Base-by-base conservation (phyloP, 352 stramenopile species). In the Phytopythium boreale region DNA sequence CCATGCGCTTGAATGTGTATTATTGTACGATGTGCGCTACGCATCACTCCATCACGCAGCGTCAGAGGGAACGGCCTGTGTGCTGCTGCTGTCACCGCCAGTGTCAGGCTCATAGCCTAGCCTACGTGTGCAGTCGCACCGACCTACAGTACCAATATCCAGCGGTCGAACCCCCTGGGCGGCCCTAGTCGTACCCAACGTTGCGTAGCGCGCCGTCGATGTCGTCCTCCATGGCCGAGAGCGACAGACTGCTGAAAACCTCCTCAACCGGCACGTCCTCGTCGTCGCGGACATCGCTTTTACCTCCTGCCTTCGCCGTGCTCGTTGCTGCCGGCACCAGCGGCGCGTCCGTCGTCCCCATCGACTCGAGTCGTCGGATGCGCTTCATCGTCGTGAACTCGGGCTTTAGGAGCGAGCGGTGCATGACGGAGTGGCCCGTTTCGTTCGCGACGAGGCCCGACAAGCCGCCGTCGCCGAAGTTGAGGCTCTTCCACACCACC, bases 401-500 rank as follows among this genome's bases (percentile, higher is more conserved):
- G 12, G 53, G 10, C 6, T 44, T 17, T 2, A 37, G 6, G 4
- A 47, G 31, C 9, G 53, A 44, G 31, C 31, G 53, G 24, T 47
- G 22, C 53, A 59, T 59, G 53, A 49, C n/a, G 34, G 29, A 34
- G 20, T 47, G 37, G 19, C 53, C 53, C 14, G 53, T 59, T 24
- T 59, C 53, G 34, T 47, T 47, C 8, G 53, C 53, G 29, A 19
- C n/a, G 22, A 44, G 29, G 7, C 53, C 53, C 31, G 36, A 19
- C 34, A 59, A 20, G 2, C 17, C 22, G 17, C 53, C 53, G 29
- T 59, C 53, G 31, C 53, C 53, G 15, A 26, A 47, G n/a, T 59
- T 47, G 5, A 59, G 22, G 53, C 53, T 59, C 53, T 59, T 59
- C 53, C 53, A 59, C 53, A 59, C 53, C 31, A 59, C 53, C 19